Evolutionary conservation across 163 green algal genomes (phyloP).

Genomic region (Coccomyxa subellipsoidea): DNA sequence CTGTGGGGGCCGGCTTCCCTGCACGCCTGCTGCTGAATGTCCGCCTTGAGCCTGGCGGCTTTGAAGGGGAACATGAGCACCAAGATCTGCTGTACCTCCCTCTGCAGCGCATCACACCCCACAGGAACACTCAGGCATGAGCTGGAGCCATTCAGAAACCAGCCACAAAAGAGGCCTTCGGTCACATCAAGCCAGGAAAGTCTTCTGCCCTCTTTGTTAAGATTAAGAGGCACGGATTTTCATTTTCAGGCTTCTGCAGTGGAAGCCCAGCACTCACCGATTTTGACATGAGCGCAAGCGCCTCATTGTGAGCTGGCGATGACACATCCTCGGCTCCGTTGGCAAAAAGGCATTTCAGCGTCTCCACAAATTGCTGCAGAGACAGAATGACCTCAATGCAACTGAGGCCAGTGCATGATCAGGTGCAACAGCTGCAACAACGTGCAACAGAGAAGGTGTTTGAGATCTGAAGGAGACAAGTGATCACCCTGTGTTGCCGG

Average conservation of each 20-base stretch:
- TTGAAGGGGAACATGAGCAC: slow-evolving; percentile 8
- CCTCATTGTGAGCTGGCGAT: not conserved
- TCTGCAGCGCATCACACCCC: not conserved
- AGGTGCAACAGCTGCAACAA: too few species aligned
- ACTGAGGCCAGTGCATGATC: too few species aligned
- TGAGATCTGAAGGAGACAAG: not conserved
- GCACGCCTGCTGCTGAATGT: not conserved
- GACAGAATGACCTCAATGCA: not conserved
- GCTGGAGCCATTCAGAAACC: too few species aligned
- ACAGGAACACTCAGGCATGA: too few species aligned
- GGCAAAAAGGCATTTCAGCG: not conserved
- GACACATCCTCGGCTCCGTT: not conserved
- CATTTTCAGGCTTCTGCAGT: not conserved
- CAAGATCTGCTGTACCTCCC: not conserved
- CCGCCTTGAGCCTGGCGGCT: not conserved
- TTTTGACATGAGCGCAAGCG: not conserved
- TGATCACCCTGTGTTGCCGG: not conserved
- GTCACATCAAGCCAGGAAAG: too few species aligned
- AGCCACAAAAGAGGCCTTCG: too few species aligned
- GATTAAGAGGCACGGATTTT: too few species aligned
- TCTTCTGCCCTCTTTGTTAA: too few species aligned
- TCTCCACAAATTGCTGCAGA: not conserved
- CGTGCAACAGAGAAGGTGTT: too few species aligned
- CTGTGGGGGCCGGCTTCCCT: not conserved
- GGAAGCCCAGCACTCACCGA: not conserved